Evolutionary conservation across 1,284 basidiomycete species (phyloP).

Genomic region (Cryptococcus maquisensis): DNA sequence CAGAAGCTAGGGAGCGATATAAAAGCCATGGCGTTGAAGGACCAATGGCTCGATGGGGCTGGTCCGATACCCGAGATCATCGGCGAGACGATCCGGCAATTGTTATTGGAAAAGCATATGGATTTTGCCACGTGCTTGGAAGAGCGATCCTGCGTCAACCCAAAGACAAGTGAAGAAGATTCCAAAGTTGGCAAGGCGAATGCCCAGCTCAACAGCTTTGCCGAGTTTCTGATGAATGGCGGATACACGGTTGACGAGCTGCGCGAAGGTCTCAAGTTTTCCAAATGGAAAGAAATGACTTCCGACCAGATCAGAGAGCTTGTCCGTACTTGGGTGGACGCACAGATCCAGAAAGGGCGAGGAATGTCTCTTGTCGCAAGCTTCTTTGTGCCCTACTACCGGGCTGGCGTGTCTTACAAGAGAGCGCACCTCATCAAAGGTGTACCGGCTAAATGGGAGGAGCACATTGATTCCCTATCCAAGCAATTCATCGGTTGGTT

Average conservation of each 20-base stretch:
- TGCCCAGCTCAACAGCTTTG: background rate
- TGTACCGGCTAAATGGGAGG: background rate
- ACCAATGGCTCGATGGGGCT: slow-evolving; percentile 2
- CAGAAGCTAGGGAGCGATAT: background rate
- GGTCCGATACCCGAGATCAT: slow-evolving; percentile 8
- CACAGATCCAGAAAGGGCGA: background rate
- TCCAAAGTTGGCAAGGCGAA: background rate
- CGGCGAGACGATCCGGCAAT: slow-evolving; percentile 1
- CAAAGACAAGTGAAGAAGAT: background rate
- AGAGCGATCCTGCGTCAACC: background rate
- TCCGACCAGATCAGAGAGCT: background rate
- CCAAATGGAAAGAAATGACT: slow-evolving; percentile 1
- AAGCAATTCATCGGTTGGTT: slow-evolving; percentile 6
- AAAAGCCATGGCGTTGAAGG: background rate
- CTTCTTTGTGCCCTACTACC: slow-evolving; percentile 6
- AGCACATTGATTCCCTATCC: background rate
- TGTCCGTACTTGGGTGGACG: slow-evolving; percentile 1
- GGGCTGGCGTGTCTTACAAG: background rate
- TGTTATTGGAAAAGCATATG: slow-evolving; percentile 5
- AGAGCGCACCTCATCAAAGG: background rate
- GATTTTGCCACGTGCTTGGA: slow-evolving; percentile 2
- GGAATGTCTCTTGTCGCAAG: background rate
- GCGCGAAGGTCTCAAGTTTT: background rate
- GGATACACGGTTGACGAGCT: background rate
- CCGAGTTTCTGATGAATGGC: background rate